These are phyloP conservation scores for Hypoxylon fragiforme DNA, from an alignment of 495 filamentous ascomycete species.

Conservation along the genomic window DNA sequence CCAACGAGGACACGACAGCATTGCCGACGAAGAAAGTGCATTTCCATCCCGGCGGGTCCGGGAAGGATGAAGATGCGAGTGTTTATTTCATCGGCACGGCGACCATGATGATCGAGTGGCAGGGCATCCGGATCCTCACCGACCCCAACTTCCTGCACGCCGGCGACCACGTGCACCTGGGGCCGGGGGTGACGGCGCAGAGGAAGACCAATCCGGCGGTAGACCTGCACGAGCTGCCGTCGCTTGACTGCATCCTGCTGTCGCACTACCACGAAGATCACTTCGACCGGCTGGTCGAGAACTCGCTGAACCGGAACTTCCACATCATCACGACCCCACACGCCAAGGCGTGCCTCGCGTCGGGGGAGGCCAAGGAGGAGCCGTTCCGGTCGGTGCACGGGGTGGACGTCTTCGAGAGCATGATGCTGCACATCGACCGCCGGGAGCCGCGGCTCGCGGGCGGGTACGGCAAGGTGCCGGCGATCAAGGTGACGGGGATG, in stretches of 20 bases:
- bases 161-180: slow-evolving; percentile 69
- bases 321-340: slow-evolving; percentile 70
- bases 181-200: slow-evolving; percentile 59
- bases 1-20: slow-evolving; percentile 15
- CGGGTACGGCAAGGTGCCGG: slow-evolving; percentile 31
- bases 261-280: slow-evolving; percentile 71
- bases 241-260: slow-evolving; percentile 62
- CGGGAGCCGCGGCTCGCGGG: slow-evolving; percentile 9
- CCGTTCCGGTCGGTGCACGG: slow-evolving; percentile 58
- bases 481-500: slow-evolving; percentile 65
- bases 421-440: slow-evolving; percentile 52
- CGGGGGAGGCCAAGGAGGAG: slow-evolving; percentile 41
- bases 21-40: slow-evolving; percentile 23
- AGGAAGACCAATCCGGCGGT: slow-evolving; percentile 62
- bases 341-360: slow-evolving; percentile 56
- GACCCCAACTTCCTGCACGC: slow-evolving; percentile 74
- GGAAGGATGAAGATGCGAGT: slow-evolving; percentile 33
- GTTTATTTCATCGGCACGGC: slow-evolving; percentile 67
- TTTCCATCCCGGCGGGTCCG: slow-evolving; percentile 19
- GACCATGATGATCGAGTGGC: slow-evolving; percentile 68
- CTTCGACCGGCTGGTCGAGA: slow-evolving; percentile 66
- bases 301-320: slow-evolving; percentile 56
- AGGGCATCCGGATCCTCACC: slow-evolving; percentile 64
- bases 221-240: slow-evolving; percentile 63
- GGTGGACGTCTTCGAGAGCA: slow-evolving; percentile 58